Evolutionary conservation across 768 basidiomycete genomes (phyloP), one percentile per base, ranked within the genome.

Genomic region (Boletus fagicola): DNA sequence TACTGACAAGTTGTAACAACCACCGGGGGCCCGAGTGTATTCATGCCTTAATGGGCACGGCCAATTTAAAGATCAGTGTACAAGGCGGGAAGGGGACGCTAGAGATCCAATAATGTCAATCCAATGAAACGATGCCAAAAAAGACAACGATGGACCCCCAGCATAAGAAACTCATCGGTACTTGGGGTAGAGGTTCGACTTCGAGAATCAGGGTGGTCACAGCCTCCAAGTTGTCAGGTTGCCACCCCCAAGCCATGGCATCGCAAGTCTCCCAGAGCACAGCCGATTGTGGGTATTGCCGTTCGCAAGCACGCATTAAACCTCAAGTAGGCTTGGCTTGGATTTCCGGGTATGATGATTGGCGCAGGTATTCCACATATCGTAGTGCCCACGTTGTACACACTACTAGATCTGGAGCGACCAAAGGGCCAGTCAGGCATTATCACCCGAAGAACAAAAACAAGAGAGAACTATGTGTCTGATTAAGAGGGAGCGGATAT

Each of bases 401-500:
- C 24, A 38, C 33, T 13, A 38, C 20, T 15, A 22, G 24, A 22
- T 13, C 20, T 5, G 11, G 10, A 26, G 26, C 39, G 44, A 33
- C 33, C 30, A 20, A 52, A 47, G 22, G 53, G 46, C 31, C 39
- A 31, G 36, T 58, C 26, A 40, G 48, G 63, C 31, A 44, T 38
- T 11, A 30, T 4, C 30, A 31, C 28, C 42, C 36, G 16, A 42
- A 42, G 7, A 9, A 53, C 30, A 54, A 54, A 46, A 46, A 40
- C 11, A 33, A 35, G 5, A 15, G 15, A 31, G 39, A 38, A 43
- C 43, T 53, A 48, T 56, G 31, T 50, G 40, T 43, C 56, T 61
- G 47, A 67, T 66, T 66, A 68, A 50, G 49, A 44, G 47, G 15
- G 40, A 39, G 11, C 12, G 16, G 47, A n/a, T 54, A 58, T 65